phyloP scores from a whole-genome alignment of 163 green algal species.

The Coccomyxa subellipsoidea region DNA sequence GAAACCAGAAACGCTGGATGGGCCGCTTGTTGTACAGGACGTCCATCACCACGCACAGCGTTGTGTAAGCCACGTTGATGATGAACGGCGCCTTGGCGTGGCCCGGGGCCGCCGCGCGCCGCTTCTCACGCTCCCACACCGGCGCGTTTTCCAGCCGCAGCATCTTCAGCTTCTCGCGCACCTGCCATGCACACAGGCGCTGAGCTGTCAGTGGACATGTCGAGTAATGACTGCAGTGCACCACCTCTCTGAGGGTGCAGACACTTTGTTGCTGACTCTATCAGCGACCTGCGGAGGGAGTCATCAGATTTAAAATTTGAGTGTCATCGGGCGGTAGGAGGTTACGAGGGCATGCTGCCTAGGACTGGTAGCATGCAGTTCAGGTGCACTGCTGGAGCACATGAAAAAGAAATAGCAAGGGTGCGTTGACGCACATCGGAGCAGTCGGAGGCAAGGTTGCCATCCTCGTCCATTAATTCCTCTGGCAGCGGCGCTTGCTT shows the following conservation, averaged over 20 bases:
- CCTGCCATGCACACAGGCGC: no score
- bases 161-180: conserved; percentile 51
- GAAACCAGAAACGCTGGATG: conserved; percentile 80
- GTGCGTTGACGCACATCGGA: conserved; percentile 21
- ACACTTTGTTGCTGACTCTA: no score
- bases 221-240: no score
- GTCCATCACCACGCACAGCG: conserved; percentile 76
- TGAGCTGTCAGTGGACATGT: no score
- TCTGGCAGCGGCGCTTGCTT: conserved; percentile 23
- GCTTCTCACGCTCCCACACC: conserved; percentile 64
- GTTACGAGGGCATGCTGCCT: no score
- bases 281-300: no score
- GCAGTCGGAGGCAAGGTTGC: conserved; percentile 35
- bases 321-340: no score
- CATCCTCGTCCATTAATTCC: conserved; percentile 14
- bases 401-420: background rate
- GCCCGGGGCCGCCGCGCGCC: conserved; percentile 30
- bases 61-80: conserved; percentile 54
- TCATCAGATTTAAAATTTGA: no score
- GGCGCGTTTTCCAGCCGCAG: conserved; percentile 61
- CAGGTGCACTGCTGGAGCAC: no score
- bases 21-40: conserved; percentile 58
- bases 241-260: no score
- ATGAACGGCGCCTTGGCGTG: conserved; percentile 43
- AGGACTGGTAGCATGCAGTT: no score